Evolutionary conservation across 768 basidiomycete species (phyloP), one percentile per base, ranked within the genome.

Genomic region (Dendrothele bispora): DNA sequence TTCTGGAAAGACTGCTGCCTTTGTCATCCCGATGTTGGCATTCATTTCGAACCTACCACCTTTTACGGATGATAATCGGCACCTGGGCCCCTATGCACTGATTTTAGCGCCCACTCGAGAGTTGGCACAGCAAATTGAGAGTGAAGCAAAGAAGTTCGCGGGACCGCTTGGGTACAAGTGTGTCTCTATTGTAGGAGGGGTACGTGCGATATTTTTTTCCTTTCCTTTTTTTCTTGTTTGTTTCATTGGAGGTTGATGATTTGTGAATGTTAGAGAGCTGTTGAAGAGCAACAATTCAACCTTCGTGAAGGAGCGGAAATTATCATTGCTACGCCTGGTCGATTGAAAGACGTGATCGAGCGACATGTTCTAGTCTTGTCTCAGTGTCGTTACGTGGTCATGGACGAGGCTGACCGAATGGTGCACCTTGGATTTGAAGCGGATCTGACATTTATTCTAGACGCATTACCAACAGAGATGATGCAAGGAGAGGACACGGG

Each of bases 371-470:
- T 99, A 35, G 97, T 99, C 17, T 79, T 99, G 36, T 88, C 90
- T 6, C 97, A 99, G 66, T 98, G 97, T 66, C 91, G 92, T 2
- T 98, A 99, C 61, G 86, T 99, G 50, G 95, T 99, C 55, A 97
- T 99, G 97, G 97, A 99, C 65, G 97, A 99, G 75, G 97, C 97
- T 14, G 97, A 99, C 66, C 83, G 97, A 43, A 98, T 99, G 97
- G 95, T 99, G 52, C 86, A 95, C 61, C 83, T 98, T 25, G 97
- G 97, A 14, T 99, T 99, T 63, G 97, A 99, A 66, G 82, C 79
- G 14, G 95, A 97, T 63, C 70, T 99, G 38, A 92, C 88, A 21
- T 97, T 91, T 65, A 98, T 99, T 58, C 71, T 99, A 51, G 95
- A 98, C 68, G 81, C 91, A 49, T 77, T 98, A 50, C 97, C 95